Base-by-base conservation (phyloP, 2,329 filamentous ascomycete species). In the Pseudofabraea citricarpa region DNA sequence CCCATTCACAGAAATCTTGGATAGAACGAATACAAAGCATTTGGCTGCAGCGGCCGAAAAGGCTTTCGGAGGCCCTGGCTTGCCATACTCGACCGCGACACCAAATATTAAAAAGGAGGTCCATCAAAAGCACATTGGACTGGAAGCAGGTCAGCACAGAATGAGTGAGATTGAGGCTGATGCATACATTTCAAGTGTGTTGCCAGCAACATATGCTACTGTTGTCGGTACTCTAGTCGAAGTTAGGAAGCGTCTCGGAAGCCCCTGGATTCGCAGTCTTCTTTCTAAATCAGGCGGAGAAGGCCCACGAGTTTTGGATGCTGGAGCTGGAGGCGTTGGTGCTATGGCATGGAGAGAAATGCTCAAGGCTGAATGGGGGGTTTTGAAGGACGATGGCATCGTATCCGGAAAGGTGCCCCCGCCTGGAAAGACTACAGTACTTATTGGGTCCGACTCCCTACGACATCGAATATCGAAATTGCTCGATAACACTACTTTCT, bases 401-500 rank as follows among this genome's bases (percentile, higher is more conserved):
- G 65, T 71, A 23, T 51, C 55, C 19, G 70, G 65, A 1, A 59
- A 64, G 0, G 61, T 70, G 2, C 80, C 82, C 1, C 71, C 76
- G 2, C 78, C 81, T 1, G 87, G 88, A 1, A 89, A 85, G 61
- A 85, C 86, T 42, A 90, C 88, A 0, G 90, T 95, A 1, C 68
- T 97, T 3, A 81, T 87, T 2, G 89, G 83, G 0, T 86, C 88
- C 0, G 79, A 89, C 49, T 69, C 80, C 2, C 71, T 98, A 21
- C 81, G 90, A 15, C 73, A 86, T 44, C 84, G 90, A 23, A 73
- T 89, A 19, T 88, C 89, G 52, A 73, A 71, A 15, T 77, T 97
- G 50, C 70, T 98, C 10, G 77, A 94, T 27, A 85, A 96, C 61
- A 97, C 93, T 0, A 94, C 87, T 0, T 96, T 98, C 59, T 73